Conservation (phyloP, 441 rosid species). For the Theobroma grandiflorum region DNA sequence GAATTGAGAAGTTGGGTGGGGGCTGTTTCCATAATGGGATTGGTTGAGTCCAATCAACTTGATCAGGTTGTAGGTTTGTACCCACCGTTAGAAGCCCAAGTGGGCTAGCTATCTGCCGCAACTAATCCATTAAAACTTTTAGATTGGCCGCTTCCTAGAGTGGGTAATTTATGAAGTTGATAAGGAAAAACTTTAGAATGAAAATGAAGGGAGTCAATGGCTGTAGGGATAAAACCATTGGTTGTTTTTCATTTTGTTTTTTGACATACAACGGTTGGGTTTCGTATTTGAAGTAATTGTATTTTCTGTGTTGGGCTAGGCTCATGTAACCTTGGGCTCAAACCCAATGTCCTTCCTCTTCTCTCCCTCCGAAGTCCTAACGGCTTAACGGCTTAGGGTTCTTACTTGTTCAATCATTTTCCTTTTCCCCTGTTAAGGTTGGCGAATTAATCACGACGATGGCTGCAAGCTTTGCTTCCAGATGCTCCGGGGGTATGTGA, state of each 20-base stretch:
- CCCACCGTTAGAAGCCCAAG: neutral
- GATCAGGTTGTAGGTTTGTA: neutral
- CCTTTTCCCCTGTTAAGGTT: neutral
- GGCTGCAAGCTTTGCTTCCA: constrained; percentile 30
- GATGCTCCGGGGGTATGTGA: constrained; percentile 22
- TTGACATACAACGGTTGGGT: no score
- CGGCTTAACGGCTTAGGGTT: neutral
- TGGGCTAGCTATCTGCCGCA: neutral
- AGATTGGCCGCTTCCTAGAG: no score
- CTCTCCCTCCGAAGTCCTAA: neutral
- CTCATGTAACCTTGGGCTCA: neutral
- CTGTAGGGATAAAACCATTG: no score
- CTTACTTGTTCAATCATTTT: neutral
- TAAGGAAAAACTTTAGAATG: no score
- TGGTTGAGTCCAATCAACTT: neutral
- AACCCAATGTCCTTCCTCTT: neutral
- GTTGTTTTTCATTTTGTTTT: no score
- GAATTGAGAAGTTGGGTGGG: neutral
- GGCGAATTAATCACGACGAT: constrained; percentile 10
- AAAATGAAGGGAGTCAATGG: no score
- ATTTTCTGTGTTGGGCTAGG: neutral
- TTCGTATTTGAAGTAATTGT: neutral
- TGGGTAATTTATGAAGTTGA: neutral
- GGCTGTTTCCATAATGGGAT: neutral
- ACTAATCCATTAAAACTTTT: neutral